phyloP scores from a whole-genome alignment of 2,329 filamentous ascomycete species.

The Penicillium aurantiogriseum region DNA sequence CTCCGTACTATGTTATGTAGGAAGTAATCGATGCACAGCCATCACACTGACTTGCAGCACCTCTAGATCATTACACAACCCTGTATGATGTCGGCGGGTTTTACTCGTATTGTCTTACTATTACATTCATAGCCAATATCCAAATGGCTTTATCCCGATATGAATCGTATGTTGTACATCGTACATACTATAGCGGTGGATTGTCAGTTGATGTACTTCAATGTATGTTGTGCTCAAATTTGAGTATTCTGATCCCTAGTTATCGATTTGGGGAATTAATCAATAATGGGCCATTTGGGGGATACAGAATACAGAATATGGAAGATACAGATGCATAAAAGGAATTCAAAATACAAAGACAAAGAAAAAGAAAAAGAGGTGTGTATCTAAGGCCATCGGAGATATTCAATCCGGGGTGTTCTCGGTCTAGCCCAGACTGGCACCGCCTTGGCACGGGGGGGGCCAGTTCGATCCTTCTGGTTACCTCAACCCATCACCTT shows the following conservation, averaged over 20 bases:
- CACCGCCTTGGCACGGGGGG: constrained; percentile 6
- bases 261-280: not conserved
- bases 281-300: not conserved
- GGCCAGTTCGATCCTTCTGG: constrained; percentile 10
- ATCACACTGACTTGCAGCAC: constrained; percentile 14
- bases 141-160: not conserved
- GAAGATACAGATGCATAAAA: not conserved
- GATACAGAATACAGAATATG: not conserved
- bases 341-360: not conserved
- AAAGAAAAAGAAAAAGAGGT: not conserved
- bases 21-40: constrained; percentile 5
- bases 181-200: not conserved
- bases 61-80: constrained; percentile 12
- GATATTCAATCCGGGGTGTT: constrained; percentile 10
- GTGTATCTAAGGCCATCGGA: not conserved
- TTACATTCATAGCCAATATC: not conserved
- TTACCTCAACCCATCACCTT: constrained; percentile 2
- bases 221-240: not conserved
- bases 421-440: constrained; percentile 9
- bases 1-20: not conserved
- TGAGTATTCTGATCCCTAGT: not conserved
- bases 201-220: not conserved
- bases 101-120: not conserved
- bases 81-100: not conserved
- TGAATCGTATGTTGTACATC: not conserved